Evolutionary conservation across 2,329 filamentous ascomycete species (phyloP), one percentile per base, ranked within the genome.

Genomic region (Apiospora hydei): DNA sequence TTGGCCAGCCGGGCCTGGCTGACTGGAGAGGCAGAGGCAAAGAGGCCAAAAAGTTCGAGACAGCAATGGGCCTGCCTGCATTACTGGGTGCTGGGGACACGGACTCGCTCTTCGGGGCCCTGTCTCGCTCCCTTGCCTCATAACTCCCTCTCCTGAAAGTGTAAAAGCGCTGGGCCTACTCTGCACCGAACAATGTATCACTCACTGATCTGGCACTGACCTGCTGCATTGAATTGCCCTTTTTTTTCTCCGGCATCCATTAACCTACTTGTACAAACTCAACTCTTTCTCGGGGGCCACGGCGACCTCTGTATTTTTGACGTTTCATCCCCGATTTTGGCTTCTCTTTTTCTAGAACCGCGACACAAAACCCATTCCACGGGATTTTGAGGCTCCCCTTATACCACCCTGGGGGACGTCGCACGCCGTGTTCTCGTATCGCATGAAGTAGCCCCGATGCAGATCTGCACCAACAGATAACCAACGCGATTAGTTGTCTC

Each of bases 381-480:
- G 67, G 67, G 67, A 69, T 21, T 24, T 69, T 69, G 67, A 34
- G 67, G 44, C 67, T 69, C 67, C 67, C 41, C 30, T 30, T 38
- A 47, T 38, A 64, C 57, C 57, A 64, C 34, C 21, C 41, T n/a
- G 30, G 49, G 57, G 57, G 10, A n/a, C 57, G 57, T 64, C 57
- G 57, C 34, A 64, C 57, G 34, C 57, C 34, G 57, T 64, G 57
- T 64, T 64, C 57, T 64, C 57, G 57, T 64, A 64, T 64, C 57
- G 57, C 57, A 41, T 64, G 6, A 34, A 64, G 57, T 64, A 64
- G 57, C 57, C 57, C 57, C 57, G 57, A 64, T 64, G 57, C 57
- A 64, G 57, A 64, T 64, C 57, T 64, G 57, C 57, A 64, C 57
- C 57, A 64, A 64, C 57, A n/a, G 57, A 64, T 64, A 64, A 64